Base-by-base conservation (phyloP, 176 grass and related monocot species). In the barley (Hordeum vulgare) region DNA sequence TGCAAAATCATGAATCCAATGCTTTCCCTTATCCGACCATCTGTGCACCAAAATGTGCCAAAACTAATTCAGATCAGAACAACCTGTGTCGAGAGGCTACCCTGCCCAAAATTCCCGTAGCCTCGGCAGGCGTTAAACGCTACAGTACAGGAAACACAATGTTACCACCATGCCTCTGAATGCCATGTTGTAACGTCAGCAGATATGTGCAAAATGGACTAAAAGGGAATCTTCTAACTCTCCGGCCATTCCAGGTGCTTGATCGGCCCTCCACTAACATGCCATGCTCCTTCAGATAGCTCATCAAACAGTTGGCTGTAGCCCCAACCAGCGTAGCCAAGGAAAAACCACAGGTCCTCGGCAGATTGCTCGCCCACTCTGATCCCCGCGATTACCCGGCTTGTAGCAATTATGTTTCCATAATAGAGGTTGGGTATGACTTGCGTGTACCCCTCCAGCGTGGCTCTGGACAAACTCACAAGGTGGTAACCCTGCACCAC, bases 261-360 rank as follows among this genome's bases (percentile, higher is more conserved):
- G 15, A 82, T 83, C 49, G 80, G 78, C 17, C 79, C 57, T 31
- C 14, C 44, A 71, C 76, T 92, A 24, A 87, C 81, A 49, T 90
- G 53, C 91, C 96, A 98, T 3, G 90, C 71, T 85, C 93, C 91
- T 85, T 74, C 79, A 58, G 88, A 85, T 44, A 94, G 21, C 63
- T 98, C 96, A 39, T 98, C 72, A 82, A 95, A 92, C 18, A 98
- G 87, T 64, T 95, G 93, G 28, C n/a, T 72, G 69, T 88, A 91
- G 62, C 51, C 82, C 96, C 91, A 98, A 66, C 90, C 87, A 6
- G 89, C 91, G 82, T 90, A 95, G 31, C 93, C 91, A 8, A 95
- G 76, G 80, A 98, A 98, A 75, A 98, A 98, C 93, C 96, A 98
- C 59, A 89, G 47, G 24, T 85, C 82, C 60, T 90, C 61, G 20